Evolutionary conservation across 2,329 filamentous ascomycete genomes (phyloP).

Genomic region (Hypoxylon rubiginosum): DNA sequence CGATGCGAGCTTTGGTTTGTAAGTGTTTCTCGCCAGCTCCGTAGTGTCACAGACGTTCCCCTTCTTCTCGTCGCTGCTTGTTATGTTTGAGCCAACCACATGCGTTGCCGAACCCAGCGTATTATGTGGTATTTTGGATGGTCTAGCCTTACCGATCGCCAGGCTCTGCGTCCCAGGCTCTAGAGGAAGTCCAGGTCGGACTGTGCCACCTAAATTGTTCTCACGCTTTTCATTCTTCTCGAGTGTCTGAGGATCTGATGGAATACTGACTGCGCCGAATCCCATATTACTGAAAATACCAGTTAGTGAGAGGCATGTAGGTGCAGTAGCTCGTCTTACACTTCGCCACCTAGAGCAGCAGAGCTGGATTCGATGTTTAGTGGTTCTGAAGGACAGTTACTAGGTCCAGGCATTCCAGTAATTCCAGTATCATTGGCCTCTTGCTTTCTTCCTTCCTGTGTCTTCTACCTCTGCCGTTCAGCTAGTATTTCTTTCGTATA

Average conservation of each 20-base stretch:
- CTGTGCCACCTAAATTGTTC: not conserved
- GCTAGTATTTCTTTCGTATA: constrained; percentile 4
- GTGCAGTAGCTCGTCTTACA: too few species aligned
- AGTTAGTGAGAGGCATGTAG: too few species aligned
- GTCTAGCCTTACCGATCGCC: not conserved
- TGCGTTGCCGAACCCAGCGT: not conserved
- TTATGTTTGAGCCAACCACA: not conserved
- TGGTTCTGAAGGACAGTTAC: too few species aligned
- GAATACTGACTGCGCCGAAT: too few species aligned
- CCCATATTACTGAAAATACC: too few species aligned
- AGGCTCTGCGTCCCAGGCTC: not conserved
- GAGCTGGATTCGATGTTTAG: too few species aligned
- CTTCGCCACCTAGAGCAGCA: too few species aligned
- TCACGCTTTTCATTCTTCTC: not conserved
- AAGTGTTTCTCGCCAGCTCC: not conserved
- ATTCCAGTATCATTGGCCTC: too few species aligned
- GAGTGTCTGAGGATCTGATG: not conserved
- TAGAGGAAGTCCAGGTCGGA: too few species aligned
- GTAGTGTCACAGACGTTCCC: not conserved
- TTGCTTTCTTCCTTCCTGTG: not conserved
- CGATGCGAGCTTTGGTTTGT: not conserved
- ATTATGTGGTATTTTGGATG: not conserved
- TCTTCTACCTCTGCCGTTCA: constrained; percentile 15
- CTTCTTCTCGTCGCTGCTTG: not conserved
- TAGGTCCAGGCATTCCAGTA: too few species aligned